Percentiles rank a stretch among this genome's conserved stretches.
Conservation (phyloP, 176 grass and related monocot species). For the Elymus sibiricus region DNA sequence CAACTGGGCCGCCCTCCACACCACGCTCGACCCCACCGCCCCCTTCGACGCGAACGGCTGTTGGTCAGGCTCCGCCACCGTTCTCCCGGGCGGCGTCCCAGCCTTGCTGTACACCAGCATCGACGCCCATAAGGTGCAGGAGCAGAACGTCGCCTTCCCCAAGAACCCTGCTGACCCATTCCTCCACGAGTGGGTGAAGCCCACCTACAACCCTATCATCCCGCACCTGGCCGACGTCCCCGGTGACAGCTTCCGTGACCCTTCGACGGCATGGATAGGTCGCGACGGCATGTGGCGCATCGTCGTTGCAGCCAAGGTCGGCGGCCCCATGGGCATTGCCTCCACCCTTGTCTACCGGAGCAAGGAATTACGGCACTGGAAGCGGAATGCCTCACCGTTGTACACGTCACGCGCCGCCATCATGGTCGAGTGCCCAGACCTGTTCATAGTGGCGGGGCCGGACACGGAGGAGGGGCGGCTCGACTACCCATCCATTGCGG, state of each 20-base stretch:
- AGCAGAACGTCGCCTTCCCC: constrained; percentile 63
- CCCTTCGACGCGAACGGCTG: too few relatives aligned
- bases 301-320: constrained; percentile 31
- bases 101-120: constrained; percentile 67
- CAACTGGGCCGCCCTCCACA: too few relatives aligned
- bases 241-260: constrained; percentile 43
- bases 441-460: constrained; percentile 23
- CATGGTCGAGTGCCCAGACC: too few relatives aligned
- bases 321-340: too few relatives aligned
- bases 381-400: constrained; percentile 29
- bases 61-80: too few relatives aligned
- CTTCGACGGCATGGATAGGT: constrained; percentile 59
- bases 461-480: background rate
- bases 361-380: too few relatives aligned
- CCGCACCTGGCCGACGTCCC: constrained; percentile 21
- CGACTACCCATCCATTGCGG: constrained; percentile 19
- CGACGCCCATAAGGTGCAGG: constrained; percentile 8
- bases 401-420: constrained; percentile 19
- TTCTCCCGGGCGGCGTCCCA: constrained; percentile 32
- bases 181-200: constrained; percentile 53
- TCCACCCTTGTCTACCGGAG: too few relatives aligned
- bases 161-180: constrained; percentile 43
- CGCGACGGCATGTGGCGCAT: constrained; percentile 49
- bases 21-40: too few relatives aligned
- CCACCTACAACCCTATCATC: constrained; percentile 64